phyloP scores from a whole-genome alignment of 169 alveolate species.

The Plasmodium fragile region DNA sequence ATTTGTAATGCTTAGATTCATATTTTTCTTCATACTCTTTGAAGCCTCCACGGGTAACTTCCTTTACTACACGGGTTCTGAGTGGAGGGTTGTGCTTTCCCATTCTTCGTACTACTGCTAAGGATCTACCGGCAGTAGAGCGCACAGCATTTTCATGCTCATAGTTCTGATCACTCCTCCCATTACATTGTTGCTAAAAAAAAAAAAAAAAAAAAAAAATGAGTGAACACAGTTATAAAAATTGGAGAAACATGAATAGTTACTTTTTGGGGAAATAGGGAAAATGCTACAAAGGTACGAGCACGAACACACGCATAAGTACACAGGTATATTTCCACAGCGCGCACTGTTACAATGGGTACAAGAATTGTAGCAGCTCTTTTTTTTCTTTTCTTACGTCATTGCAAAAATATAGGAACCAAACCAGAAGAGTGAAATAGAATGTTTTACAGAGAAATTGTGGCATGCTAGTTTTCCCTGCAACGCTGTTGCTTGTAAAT shows the following conservation, averaged over 20 bases:
- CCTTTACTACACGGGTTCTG: constrained; percentile 10
- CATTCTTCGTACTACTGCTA: background rate
- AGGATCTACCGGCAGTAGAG: background rate
- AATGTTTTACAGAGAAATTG: background rate
- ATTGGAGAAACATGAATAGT: background rate
- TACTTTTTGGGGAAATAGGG: background rate
- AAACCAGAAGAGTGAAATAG: background rate
- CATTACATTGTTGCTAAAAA: background rate
- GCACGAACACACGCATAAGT: background rate
- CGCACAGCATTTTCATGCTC: background rate
- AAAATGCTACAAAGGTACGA: background rate
- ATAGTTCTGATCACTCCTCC: background rate
- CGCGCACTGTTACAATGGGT: background rate
- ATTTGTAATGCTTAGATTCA: constrained; percentile 17
- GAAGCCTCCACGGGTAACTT: constrained; percentile 16
- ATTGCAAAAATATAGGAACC: background rate
- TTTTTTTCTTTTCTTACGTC: constrained; percentile 1
- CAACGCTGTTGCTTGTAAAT: background rate
- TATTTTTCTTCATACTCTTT: constrained; percentile 30
- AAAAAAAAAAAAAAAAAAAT: background rate
- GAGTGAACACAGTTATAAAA: background rate
- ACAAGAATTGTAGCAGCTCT: background rate
- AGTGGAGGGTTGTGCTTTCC: background rate
- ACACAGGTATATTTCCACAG: background rate
- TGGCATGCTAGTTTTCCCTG: background rate